These are phyloP conservation scores for Curvularia hawaiiensis DNA, from an alignment of 2,329 filamentous ascomycete genomes.

Conservation along the genomic window DNA sequence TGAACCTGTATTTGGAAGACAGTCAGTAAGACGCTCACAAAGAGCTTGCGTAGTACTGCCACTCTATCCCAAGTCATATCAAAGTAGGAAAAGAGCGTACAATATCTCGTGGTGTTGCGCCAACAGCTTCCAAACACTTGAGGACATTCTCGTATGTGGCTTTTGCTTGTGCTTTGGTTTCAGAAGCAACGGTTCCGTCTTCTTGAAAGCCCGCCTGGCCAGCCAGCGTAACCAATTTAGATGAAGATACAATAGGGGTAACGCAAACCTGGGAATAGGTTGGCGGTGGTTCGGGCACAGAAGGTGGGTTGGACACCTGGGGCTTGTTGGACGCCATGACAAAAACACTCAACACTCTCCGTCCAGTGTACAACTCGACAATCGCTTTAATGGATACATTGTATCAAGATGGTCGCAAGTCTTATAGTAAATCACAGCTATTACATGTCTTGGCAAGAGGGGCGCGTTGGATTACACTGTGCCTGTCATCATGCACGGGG, in stretches of 20 bases:
- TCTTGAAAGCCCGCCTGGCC: conserved; percentile 35
- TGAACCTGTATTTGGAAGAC: conserved; percentile 20
- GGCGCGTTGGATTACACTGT: conserved; percentile 1
- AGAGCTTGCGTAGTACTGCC: background rate
- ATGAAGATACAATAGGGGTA: conserved; percentile 37
- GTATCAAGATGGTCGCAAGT: background rate
- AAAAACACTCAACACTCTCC: background rate
- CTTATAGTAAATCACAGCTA: background rate
- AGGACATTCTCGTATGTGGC: conserved; percentile 36
- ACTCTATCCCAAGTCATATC: background rate
- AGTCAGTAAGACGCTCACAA: background rate
- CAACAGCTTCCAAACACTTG: conserved; percentile 34
- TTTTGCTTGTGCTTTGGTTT: conserved; percentile 35
- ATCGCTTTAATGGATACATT: background rate
- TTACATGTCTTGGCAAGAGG: conserved; percentile 6
- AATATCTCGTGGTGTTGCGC: conserved; percentile 44
- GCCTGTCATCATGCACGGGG: background rate
- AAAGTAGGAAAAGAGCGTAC: background rate
- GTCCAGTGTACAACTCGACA: too few relatives aligned
- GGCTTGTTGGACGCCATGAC: conserved; percentile 29
- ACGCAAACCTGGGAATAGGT: conserved; percentile 40
- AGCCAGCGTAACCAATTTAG: conserved; percentile 41
- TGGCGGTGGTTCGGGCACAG: conserved; percentile 33
- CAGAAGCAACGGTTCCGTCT: conserved; percentile 17
- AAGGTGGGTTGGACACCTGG: conserved; percentile 36